Conservation (phyloP, 75 land plant genomes). For the Chamaecyparis obtusa region DNA sequence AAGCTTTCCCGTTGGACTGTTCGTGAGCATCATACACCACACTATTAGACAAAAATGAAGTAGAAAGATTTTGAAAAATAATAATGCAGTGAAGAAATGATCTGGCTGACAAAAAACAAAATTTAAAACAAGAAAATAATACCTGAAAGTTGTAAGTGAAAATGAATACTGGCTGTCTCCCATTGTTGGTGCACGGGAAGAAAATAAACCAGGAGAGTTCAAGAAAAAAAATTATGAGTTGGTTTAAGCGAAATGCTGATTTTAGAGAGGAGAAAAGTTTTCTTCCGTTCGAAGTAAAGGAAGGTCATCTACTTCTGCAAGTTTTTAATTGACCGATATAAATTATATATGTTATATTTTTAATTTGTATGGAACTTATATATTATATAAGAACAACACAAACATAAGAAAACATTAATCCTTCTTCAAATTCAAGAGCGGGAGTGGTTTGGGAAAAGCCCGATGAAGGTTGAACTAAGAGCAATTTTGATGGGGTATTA, state of each 20-base stretch:
- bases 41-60: not conserved
- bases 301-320: too few relatives aligned
- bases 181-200: constrained; percentile 18
- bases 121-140: not conserved
- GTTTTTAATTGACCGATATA: constrained; percentile 10
- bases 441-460: too few relatives aligned
- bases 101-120: not conserved
- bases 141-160: constrained; percentile 91
- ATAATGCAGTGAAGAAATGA: not conserved
- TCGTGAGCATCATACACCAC: not conserved
- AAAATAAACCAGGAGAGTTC: not conserved
- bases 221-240: not conserved
- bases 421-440: too few relatives aligned
- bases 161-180: constrained; percentile 92
- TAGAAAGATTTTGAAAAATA: not conserved
- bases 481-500: too few relatives aligned
- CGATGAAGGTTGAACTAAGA: too few relatives aligned
- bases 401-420: too few relatives aligned
- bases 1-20: constrained; percentile 96
- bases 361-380: too few relatives aligned
- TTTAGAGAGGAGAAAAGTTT: not conserved
- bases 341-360: too few relatives aligned
- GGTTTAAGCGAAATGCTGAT: not conserved
- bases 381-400: too few relatives aligned
- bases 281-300: not conserved